A percentile compares a stretch with the other conserved stretches of the same genome.
These are phyloP conservation scores for Kluyveromyces nonfermentans DNA, from an alignment of 805 yeast species.

Conservation along the genomic window DNA sequence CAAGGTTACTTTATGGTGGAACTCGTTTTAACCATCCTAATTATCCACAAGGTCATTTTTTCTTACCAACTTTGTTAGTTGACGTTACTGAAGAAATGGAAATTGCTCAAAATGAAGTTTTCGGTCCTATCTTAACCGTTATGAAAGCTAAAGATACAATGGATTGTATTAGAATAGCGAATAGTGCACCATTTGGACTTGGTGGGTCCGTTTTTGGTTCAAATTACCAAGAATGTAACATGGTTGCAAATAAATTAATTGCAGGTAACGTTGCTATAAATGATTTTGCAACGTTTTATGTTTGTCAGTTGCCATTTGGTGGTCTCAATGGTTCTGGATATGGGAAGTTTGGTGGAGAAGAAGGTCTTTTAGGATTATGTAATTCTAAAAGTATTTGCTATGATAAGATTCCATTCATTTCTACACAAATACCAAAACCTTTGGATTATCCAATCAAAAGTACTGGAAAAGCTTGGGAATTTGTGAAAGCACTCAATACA, in stretches of 20 bases:
- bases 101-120: slow-evolving; percentile 83
- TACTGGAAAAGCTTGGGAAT: slow-evolving; percentile 78
- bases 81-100: slow-evolving; percentile 72
- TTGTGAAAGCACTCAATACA: slow-evolving; percentile 70
- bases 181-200: slow-evolving; percentile 77
- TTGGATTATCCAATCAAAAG: slow-evolving; percentile 86
- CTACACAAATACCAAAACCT: slow-evolving; percentile 78
- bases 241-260: slow-evolving; percentile 52
- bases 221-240: slow-evolving; percentile 45
- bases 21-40: slow-evolving; percentile 73
- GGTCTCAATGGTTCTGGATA: slow-evolving; percentile 90
- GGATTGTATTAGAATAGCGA: slow-evolving; percentile 70
- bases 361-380: slow-evolving; percentile 87
- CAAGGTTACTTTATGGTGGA: slow-evolving; percentile 74
- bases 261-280: slow-evolving; percentile 94
- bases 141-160: slow-evolving; percentile 59
- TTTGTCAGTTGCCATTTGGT: slow-evolving; percentile 96
- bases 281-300: slow-evolving; percentile 94
- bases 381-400: slow-evolving; percentile 78
- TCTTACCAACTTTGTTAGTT: slow-evolving; percentile 77
- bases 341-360: slow-evolving; percentile 97
- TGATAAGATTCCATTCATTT: slow-evolving; percentile 70
- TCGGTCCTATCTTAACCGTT: slow-evolving; percentile 83
- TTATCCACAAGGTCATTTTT: slow-evolving; percentile 92
- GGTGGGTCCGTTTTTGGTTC: slow-evolving; percentile 88